Evolutionary conservation across 2,329 filamentous ascomycete genomes (phyloP), one percentile per base, ranked within the genome.

Genomic region (Lecanosticta acicola): DNA sequence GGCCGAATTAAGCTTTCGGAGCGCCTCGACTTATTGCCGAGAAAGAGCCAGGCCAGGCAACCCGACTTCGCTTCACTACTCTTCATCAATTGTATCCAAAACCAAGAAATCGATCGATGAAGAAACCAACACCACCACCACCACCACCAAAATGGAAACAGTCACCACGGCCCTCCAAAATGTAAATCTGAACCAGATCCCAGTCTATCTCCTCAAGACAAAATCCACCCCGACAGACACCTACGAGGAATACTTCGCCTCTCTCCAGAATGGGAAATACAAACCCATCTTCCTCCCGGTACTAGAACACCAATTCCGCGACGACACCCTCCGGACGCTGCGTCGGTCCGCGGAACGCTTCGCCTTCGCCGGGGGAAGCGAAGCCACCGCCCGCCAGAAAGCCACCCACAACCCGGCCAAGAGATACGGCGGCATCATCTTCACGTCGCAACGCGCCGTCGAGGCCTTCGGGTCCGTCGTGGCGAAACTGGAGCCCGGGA

Each of bases 381-480:
- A 52, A 41, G 59, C 55, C 33, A 57, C 58, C 20, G 50, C 43
- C 3, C 53, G 56, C 17, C 51, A 61, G n/a, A 57, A 53, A 47
- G 61, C 60, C 4, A 62, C 59, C 13, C 50, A 61, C 49, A 62
- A 64, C 44, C 60, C 58, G 5, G 60, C 59, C 11, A 65, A 66
- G 43, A 61, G 68, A 11, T 91, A 87, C 59, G 85, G 85, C 3
- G 87, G 85, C n/a, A 69, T 91, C 47, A 82, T 93, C 40, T 91
- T 93, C 61, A 93, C 87, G 1, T 90, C 85, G 5, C 87, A 93
- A 64, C 77, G 87, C 39, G 85, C 87, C 1, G 87, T 93, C 2
- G 87, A 93, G 63, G 85, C 84, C 0, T 88, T 93, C 59, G 70
- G 78, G 3, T 71, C 76, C 37, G 68, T 87, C 7, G 74, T 88